Base-by-base conservation (phyloP, 139 green algal species). In the Auxenochlorella pyrenoidosa region DNA sequence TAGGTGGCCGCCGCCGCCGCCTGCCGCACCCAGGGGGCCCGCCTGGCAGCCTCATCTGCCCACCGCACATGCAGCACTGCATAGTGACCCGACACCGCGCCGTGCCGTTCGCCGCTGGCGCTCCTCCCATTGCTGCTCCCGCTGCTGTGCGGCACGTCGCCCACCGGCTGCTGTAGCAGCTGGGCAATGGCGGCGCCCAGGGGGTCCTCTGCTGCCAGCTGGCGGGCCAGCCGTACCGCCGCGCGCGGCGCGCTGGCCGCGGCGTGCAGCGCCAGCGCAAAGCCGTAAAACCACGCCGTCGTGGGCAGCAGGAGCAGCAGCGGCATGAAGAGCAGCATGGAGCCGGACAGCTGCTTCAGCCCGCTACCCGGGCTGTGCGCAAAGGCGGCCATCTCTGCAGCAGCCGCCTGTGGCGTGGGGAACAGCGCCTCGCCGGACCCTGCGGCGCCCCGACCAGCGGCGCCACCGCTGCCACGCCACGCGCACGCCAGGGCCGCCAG, bases 281-380 rank as follows among this genome's bases (percentile, higher is more conserved):
- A 71, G 12, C 2, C 63, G 18, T 85, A 89, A 51, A 77, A 89
- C 60, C 59, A 82, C 4, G 47, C 77, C 4, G 68, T 84, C n/a
- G 86, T 89, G 77, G 86, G 86, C 47, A 89, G 86, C 41, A 89
- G 77, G 34, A 89, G 86, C 38, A 86, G 65, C 36, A 86, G 65
- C 30, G 86, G 77, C 47, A 81, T 68, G 66, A 89, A 83, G 19
- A 89, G 86, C 32, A 89, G 77, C 47, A 86, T 78, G 36, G n/a
- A 43, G 36, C 76, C 77, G 44, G 43, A 65, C 18, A 89, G 59
- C 60, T 86, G 47, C 58, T 72, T 75, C 86, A 89, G 38, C n/a
- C 60, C 75, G 75, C 41, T 60, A 38, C 47, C 47, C 3, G 51
- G 54, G 34, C 78, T 70, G 51, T 6, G 36, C 18, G 34, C 5